These are phyloP conservation scores for Penicillium sp. DNA, from an alignment of 2,329 filamentous ascomycete species.

Conservation along the genomic window DNA sequence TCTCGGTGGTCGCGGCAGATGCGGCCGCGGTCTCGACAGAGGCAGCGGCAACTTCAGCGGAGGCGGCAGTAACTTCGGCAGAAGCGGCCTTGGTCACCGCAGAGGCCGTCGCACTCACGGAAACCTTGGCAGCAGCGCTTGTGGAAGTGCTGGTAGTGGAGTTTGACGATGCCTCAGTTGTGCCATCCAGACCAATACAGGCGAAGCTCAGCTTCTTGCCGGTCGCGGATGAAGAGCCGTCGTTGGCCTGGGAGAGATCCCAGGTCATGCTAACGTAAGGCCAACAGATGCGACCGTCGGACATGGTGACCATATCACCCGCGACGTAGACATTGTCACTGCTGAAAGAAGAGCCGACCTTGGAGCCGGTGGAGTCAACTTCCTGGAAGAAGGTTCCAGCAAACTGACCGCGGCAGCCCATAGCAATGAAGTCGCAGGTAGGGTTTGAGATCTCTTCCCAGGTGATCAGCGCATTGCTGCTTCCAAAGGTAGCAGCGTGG, in stretches of 20 bases:
- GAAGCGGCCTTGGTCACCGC: not conserved
- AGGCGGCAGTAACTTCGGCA: not conserved
- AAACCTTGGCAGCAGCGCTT: not conserved
- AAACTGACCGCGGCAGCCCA: conserved; percentile 62
- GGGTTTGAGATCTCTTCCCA: conserved; percentile 64
- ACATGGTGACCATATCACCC: conserved; percentile 64
- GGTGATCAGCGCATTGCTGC: conserved; percentile 55
- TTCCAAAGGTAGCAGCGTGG: conserved; percentile 59
- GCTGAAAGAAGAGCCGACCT: conserved; percentile 54
- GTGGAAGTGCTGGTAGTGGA: not conserved
- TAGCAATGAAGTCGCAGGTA: conserved; percentile 57
- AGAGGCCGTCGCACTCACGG: not conserved
- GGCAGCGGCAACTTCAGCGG: no score
- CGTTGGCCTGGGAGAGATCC: conserved; percentile 41
- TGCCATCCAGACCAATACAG: conserved; percentile 1
- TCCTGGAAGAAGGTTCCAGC: conserved; percentile 63
- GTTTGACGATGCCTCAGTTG: not conserved
- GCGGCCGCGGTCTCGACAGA: not conserved
- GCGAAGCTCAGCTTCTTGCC: conserved; percentile 26
- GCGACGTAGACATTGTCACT: conserved; percentile 60
- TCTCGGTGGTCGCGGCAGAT: not conserved
- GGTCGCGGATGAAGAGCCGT: conserved; percentile 4
- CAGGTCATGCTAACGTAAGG: conserved; percentile 45
- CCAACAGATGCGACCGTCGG: conserved; percentile 60
- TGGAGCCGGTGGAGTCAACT: conserved; percentile 54